Base-by-base conservation (phyloP, 2,329 filamentous ascomycete genomes). In the Pseudogymnoascus destructans region DNA sequence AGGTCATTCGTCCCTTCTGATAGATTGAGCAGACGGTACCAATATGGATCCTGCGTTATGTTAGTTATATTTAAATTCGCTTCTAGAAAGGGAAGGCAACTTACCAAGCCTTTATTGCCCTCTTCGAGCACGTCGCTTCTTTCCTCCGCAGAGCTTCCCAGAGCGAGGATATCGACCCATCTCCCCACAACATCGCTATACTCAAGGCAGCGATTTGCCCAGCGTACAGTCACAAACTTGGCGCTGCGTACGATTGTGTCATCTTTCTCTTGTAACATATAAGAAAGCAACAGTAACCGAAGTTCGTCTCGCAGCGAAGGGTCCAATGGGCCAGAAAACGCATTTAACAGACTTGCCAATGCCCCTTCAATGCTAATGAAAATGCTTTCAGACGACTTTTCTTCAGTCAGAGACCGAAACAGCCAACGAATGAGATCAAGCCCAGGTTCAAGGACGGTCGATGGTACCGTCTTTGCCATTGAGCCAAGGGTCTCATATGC, bases 401-500 rank as follows among this genome's bases (percentile, higher is more conserved):
- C 92, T 63, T 90, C 85, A 9, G 85, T 84, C 2, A 97, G 75
- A 0, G 91, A 92, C 23, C 79, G 79, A 66, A 97, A 95, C 0
- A 97, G 77, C 86, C 89, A 97, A 56, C 79, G 80, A 63, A 81
- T 81, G 55, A 81, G 74, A 62, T 75, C 81, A 66, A 76, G 78
- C 64, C 65, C 70, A 61, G 67, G 74, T 36, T 72, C 72, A 10
- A 81, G 66, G 3, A 82, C 73, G 64, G 81, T 78, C 2, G 77
- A 72, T 3, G 84, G 80, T 3, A 80, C 81, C 63, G 84, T 82
- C 58, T 79, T 80, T 0, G 87, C 84, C 21, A 97, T 72, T 11
- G 93, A 79, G 0, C 92, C 93, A 36, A 97, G 89, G 0, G 88
- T 90, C 69, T 97, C 92, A 70, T 96, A 97, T 1, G 87, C 90